Evolutionary conservation across 768 basidiomycete genomes (phyloP).

Genomic region (Epithele typhae): DNA sequence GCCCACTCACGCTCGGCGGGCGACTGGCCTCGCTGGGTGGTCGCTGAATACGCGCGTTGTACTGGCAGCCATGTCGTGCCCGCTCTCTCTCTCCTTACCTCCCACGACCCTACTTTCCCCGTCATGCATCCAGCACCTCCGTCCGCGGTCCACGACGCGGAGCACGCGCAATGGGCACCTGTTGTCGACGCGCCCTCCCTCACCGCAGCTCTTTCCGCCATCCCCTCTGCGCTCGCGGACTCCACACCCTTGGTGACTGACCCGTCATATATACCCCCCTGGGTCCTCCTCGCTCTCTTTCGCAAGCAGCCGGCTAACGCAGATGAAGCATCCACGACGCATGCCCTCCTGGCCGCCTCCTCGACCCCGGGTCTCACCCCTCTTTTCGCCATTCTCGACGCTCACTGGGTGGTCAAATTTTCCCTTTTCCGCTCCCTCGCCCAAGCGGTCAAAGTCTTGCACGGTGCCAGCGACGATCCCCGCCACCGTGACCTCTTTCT

Average conservation of each 20-base stretch:
- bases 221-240: no score
- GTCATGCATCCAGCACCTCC: neutral
- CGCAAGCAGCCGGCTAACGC: slow-evolving; percentile 41
- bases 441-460: no score
- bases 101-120: no score
- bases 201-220: slow-evolving; percentile 1
- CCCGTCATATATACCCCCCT: slow-evolving; percentile 33
- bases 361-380: slow-evolving; percentile 32
- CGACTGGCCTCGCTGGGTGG: no score
- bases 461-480: no score
- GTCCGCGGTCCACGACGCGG: neutral
- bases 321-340: slow-evolving; percentile 43
- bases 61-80: no score
- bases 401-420: slow-evolving; percentile 46
- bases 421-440: no score
- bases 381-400: slow-evolving; percentile 42
- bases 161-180: slow-evolving; percentile 8
- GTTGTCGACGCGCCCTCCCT: slow-evolving; percentile 1
- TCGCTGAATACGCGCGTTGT: no score
- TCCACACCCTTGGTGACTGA: no score
- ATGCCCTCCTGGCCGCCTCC: slow-evolving; percentile 34
- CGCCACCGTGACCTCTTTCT: no score
- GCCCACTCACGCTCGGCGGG: no score
- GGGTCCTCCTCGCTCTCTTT: slow-evolving; percentile 52
- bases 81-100: no score